Evolutionary conservation across 768 basidiomycete genomes (phyloP).

Genomic region (Pleurotus salmoneostramineus): DNA sequence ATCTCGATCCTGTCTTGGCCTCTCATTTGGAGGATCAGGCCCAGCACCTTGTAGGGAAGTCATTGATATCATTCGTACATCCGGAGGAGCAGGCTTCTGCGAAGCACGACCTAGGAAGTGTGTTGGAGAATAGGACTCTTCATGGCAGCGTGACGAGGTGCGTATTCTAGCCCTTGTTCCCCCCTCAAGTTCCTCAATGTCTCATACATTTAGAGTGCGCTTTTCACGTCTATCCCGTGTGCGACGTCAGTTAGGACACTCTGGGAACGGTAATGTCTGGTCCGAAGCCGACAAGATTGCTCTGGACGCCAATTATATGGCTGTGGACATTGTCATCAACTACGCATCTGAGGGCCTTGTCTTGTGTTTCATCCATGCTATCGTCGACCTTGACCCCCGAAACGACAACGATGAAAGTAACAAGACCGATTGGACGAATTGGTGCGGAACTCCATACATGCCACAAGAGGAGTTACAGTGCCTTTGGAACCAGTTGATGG

Average conservation of each 20-base stretch:
- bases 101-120: constrained; percentile 66
- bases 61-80: constrained; percentile 75
- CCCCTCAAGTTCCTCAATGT: constrained; percentile 15
- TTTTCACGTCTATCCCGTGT: constrained; percentile 75
- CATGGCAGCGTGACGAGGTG: constrained; percentile 83
- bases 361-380: constrained; percentile 85
- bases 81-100: constrained; percentile 81
- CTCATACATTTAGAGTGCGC: constrained; percentile 52
- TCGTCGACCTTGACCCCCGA: constrained; percentile 58
- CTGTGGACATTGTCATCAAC: constrained; percentile 86
- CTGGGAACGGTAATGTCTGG: constrained; percentile 52
- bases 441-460: constrained; percentile 80
- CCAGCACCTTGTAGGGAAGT: constrained; percentile 61
- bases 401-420: constrained; percentile 69
- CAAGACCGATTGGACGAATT: constrained; percentile 81
- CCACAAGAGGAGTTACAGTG: constrained; percentile 49
- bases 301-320: constrained; percentile 74
- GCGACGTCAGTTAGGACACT: constrained; percentile 68
- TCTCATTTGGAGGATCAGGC: constrained; percentile 72
- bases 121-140: constrained; percentile 68
- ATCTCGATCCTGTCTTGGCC: constrained; percentile 78
- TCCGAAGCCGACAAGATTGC: constrained; percentile 65
- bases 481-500: constrained; percentile 55
- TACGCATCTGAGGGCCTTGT: constrained; percentile 86
- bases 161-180: constrained; percentile 12